Conservation (phyloP, 805 yeast species). For the Candida argentea region DNA sequence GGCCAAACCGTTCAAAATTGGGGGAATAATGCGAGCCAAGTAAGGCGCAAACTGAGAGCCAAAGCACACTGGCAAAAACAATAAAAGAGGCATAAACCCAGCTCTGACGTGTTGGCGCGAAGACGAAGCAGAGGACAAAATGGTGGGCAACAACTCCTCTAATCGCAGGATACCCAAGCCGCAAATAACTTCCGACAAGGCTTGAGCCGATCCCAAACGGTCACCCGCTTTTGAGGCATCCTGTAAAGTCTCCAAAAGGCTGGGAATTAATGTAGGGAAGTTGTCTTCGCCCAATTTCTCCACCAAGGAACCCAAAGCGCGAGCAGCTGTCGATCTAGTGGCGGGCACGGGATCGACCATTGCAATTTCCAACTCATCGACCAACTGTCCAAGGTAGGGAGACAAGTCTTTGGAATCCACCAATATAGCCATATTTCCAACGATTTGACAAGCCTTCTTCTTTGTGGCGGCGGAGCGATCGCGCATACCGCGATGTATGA, state of each 20-base stretch:
- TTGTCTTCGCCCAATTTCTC: constrained; percentile 94
- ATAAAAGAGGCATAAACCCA: constrained; percentile 82
- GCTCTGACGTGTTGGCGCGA: constrained; percentile 70
- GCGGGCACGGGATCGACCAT: constrained; percentile 99
- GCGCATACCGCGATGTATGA: constrained; percentile 88
- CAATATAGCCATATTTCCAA: constrained; percentile 95
- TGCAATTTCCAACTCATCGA: constrained; percentile 77
- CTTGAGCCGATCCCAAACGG: constrained; percentile 95
- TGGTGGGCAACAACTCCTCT: constrained; percentile 79
- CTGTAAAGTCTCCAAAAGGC: constrained; percentile 62
- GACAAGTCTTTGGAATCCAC: constrained; percentile 80
- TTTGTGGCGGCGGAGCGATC: constrained; percentile 92
- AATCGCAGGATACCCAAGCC: constrained; percentile 84
- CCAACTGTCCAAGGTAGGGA: constrained; percentile 72
- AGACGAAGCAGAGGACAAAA: constrained; percentile 61
- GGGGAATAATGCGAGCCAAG: constrained; percentile 77
- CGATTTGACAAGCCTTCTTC: constrained; percentile 93
- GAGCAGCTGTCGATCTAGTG: constrained; percentile 93
- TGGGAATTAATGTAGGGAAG: constrained; percentile 85
- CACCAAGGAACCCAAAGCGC: constrained; percentile 93
- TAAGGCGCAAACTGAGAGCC: constrained; percentile 89
- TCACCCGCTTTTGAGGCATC: constrained; percentile 81
- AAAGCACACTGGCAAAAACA: constrained; percentile 90
- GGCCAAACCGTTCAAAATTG: constrained; percentile 84
- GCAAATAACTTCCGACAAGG: constrained; percentile 83